Conservation (phyloP, 2,329 filamentous ascomycete species). For the Capronia epimyces region DNA sequence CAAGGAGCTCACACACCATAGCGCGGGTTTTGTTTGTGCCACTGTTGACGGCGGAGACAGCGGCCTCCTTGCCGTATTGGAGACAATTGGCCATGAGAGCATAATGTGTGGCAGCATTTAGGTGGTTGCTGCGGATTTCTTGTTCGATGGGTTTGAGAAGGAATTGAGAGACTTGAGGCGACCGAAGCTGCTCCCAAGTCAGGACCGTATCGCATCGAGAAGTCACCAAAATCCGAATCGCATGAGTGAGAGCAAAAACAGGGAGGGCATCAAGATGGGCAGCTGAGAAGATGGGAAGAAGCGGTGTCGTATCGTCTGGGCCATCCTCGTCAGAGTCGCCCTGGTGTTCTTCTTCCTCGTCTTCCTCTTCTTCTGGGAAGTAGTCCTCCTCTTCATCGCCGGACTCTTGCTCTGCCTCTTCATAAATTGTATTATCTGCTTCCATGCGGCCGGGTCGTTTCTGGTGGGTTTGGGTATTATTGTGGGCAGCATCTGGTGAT, state of each 20-base stretch:
- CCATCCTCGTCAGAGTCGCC: conserved; percentile 43
- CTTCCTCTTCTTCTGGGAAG: conserved; percentile 32
- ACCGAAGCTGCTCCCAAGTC: conserved; percentile 89
- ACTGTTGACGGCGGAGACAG: conserved; percentile 74
- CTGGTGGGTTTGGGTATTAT: conserved; percentile 13
- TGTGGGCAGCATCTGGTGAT: conserved; percentile 18
- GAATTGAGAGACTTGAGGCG: conserved; percentile 94
- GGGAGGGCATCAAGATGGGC: conserved; percentile 77
- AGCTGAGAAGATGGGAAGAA: conserved; percentile 74
- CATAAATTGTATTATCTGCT: conserved; percentile 1
- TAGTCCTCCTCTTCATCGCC: conserved; percentile 23
- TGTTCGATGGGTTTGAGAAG: conserved; percentile 92
- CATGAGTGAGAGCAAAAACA: conserved; percentile 84
- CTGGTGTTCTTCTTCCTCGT: conserved; percentile 32
- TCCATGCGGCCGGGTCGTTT: conserved; percentile 3
- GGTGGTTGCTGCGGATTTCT: conserved; percentile 75
- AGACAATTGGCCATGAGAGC: conserved; percentile 89
- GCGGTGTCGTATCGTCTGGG: conserved; percentile 45
- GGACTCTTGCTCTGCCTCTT: conserved; percentile 16
- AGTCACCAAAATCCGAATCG: conserved; percentile 77
- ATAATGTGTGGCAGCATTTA: conserved; percentile 80
- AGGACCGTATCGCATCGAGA: conserved; percentile 85
- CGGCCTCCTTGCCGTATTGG: conserved; percentile 84
- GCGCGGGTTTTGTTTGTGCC: conserved; percentile 79
- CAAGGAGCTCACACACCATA: conserved; percentile 82